Evolutionary conservation across 2,329 filamentous ascomycete genomes (phyloP), one percentile per base, ranked within the genome.

Genomic region (Stromatinia cepivora): DNA sequence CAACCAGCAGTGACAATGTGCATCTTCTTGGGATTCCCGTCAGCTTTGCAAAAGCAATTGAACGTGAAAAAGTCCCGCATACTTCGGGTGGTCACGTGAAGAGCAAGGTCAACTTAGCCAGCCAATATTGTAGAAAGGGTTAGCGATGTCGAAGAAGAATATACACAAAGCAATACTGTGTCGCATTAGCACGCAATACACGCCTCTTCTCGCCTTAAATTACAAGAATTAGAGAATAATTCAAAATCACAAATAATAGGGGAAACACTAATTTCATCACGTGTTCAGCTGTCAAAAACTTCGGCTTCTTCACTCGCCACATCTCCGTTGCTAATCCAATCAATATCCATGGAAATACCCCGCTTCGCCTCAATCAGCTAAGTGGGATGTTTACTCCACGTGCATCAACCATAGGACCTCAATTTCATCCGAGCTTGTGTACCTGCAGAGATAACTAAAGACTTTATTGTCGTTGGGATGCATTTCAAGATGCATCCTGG

Each of bases 341-440:
- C 13, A 25, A 4, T 22, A 25, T 25, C 4, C 22, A 65, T 36
- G 62, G 25, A 57, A 17, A 36, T 28, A 63, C 66, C 48, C 48
- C 66, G 56, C 57, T 63, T 68, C 62, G 48, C 25, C 34, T 20
- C 25, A 45, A 46, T 22, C 11, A 42, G 45, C 46, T 28, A 54
- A 62, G 66, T 67, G 45, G 56, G 11, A 54, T 53, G 13, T 63
- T 34, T 2, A 15, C 31, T 68, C 56, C 66, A 68, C 66, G 66
- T 68, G 66, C 45, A 63, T 45, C 17, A 62, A 62, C 46, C 66
- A 68, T 63, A 68, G 66, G 66, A 45, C 56, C 34, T 62, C 28
- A 63, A 45, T 17, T 62, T 63, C 66, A 62, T 62, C 56, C 36
- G 25, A 62, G 46, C 34, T 63, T 62, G 15, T 25, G 34, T 62